These are phyloP conservation scores for Ceratobasidium sp. DNA, from an alignment of 1,284 basidiomycete species.

Conservation along the genomic window DNA sequence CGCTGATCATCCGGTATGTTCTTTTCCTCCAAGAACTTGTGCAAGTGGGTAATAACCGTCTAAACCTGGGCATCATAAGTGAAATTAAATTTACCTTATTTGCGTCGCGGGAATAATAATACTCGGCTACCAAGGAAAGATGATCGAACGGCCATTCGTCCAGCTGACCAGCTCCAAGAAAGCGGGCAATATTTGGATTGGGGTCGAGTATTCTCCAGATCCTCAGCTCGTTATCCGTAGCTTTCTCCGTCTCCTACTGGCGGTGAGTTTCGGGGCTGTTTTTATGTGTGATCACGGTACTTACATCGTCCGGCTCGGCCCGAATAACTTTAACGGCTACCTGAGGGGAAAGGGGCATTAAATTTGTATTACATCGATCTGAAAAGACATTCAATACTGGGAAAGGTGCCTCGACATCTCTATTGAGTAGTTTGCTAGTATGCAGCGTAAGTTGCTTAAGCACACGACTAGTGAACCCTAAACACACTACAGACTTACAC, in stretches of 20 bases:
- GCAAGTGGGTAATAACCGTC: not conserved
- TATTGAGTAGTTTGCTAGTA: not conserved
- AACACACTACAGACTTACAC: not conserved
- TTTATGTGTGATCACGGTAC: not conserved
- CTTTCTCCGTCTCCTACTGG: not conserved
- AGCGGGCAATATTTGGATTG: slow-evolving; percentile 2
- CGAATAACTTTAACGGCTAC: not conserved
- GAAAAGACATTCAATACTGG: not conserved
- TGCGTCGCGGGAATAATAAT: not conserved
- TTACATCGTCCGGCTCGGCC: not conserved
- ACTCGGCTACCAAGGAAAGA: slow-evolving; percentile 3
- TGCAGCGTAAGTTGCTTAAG: not conserved
- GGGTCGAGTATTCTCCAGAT: slow-evolving; percentile 8
- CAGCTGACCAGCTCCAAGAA: slow-evolving; percentile 3
- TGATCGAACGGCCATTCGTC: slow-evolving; percentile 18
- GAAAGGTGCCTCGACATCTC: not conserved
- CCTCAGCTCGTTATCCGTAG: not conserved
- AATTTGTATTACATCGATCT: not conserved
- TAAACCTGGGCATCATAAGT: not conserved
- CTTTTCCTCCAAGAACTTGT: slow-evolving; percentile 1
- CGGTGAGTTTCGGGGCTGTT: not conserved
- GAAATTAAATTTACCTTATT: not conserved
- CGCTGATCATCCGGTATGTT: not conserved
- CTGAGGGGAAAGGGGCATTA: not conserved
- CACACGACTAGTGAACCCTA: not conserved